Base-by-base conservation (phyloP, 352 stramenopile species). In the Phytophthora sansomeana region DNA sequence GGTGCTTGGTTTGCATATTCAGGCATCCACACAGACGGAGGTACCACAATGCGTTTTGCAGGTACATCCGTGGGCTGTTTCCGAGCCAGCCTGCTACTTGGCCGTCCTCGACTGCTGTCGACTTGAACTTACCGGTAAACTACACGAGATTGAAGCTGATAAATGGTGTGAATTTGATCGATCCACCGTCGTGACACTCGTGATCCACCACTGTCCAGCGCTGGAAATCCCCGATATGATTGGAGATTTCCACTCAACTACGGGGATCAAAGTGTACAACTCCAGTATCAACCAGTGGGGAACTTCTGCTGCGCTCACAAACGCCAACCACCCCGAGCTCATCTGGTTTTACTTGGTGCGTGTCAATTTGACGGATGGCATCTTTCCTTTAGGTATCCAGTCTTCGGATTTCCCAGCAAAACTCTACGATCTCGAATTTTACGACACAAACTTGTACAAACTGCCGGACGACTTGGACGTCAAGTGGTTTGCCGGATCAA, bases 191-290 rank as follows among this genome's bases (percentile, higher is more conserved):
- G 49, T 54, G 1, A 54, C 60, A 3, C n/a, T 64, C 10, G 42
- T 61, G 17, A 69, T 77, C 51, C 52, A 48, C 14, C 38, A 74
- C 29, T 81, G 76, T 13, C n/a, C 61, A 0, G 19, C 56, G 13
- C 49, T 85, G 10, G 51, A 74, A 36, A 65, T 81, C 17, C 73
- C 76, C 8, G 44, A 51, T 7, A 42, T 11, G 1, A 67, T 83
- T 14, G 16, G 26, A 5, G 58, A 75, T 26, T 48, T 83, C n/a
- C 56, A 73, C 14, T 53, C 54, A 7, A 47, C 81, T 14, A 72
- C 72, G 5, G 29, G 32, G 32, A 48, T 58, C 13, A 32, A 26
- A 11, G 50, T 83, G 16, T 78, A 77, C 61, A 69, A 80, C 14
- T 76, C 67, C 0, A 67, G 48, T 1, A 46, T 84, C 21, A 47